These are phyloP conservation scores for Fomitiporia mediterranea DNA, from an alignment of 1,284 basidiomycete species.

Conservation along the genomic window DNA sequence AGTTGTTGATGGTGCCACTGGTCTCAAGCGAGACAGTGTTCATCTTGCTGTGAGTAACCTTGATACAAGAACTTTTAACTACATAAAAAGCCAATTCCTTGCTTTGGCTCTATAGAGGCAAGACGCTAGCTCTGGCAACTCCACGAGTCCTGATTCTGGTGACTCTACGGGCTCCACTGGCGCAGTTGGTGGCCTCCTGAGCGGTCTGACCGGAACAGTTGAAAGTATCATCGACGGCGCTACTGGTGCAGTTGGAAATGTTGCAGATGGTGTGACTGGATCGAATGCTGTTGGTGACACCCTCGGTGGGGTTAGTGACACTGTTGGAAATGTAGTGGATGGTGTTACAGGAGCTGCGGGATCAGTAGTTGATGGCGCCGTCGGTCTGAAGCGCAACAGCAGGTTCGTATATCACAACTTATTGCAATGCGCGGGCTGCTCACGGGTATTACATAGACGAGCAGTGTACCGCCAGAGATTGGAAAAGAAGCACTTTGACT, in stretches of 20 bases:
- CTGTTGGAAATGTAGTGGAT: not conserved
- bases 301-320: not conserved
- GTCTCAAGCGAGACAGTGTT: no score
- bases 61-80: no score
- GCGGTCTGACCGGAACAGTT: not conserved
- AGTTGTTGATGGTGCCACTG: constrained; percentile 4
- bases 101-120: no score
- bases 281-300: no score
- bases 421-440: not conserved
- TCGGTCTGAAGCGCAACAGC: not conserved
- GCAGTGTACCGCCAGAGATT: not conserved
- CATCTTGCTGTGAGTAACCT: no score
- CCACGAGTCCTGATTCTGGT: not conserved
- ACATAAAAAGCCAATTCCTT: no score
- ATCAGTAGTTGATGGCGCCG: constrained; percentile 7
- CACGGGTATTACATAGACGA: not conserved
- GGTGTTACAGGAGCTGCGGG: not conserved
- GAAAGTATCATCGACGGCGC: constrained; percentile 7
- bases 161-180: not conserved
- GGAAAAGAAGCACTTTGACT: not conserved
- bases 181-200: not conserved
- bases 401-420: not conserved
- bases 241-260: constrained; percentile 1
- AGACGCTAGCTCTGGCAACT: no score
- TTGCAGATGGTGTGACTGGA: not conserved